phyloP scores from a whole-genome alignment of 2,329 filamentous ascomycete genomes.

The Colletotrichum orbiculare region DNA sequence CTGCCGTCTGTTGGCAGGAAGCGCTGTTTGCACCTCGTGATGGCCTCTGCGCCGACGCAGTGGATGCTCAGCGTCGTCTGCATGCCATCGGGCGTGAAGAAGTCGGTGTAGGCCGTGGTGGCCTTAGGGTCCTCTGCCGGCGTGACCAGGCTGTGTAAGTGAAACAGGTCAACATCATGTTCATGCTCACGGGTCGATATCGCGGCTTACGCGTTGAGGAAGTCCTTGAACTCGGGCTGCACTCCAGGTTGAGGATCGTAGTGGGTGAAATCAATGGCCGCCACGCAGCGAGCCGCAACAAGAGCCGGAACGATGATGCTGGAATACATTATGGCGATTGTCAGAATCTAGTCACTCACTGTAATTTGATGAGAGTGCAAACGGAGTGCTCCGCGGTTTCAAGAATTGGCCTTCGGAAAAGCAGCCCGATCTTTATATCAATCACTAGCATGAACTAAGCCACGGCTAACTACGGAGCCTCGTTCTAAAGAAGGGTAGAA shows the following conservation, averaged over 20 bases:
- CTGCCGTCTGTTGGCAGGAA: conserved; percentile 27
- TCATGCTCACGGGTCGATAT: too few relatives aligned
- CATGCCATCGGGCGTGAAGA: conserved; percentile 31
- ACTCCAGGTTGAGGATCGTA: conserved; percentile 22
- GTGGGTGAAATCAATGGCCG: conserved; percentile 24
- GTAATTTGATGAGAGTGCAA: neutral
- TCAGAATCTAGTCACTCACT: too few relatives aligned
- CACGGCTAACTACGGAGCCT: neutral
- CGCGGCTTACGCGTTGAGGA: conserved; percentile 15
- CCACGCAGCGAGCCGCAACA: conserved; percentile 1
- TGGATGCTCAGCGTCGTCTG: conserved; percentile 32
- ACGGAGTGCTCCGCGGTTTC: neutral
- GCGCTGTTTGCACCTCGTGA: conserved; percentile 27
- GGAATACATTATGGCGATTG: neutral
- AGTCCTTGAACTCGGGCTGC: conserved; percentile 22
- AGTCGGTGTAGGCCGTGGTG: conserved; percentile 31
- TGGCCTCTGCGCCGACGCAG: conserved; percentile 27
- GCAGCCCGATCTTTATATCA: too few relatives aligned
- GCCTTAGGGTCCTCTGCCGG: conserved; percentile 28
- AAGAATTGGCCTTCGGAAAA: too few relatives aligned
- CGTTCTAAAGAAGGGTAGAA: too few relatives aligned
- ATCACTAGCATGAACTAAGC: too few relatives aligned
- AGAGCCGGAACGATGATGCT: conserved; percentile 1
- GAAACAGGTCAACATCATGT: too few relatives aligned
- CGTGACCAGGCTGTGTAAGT: conserved; percentile 14